Evolutionary conservation across 2,329 filamentous ascomycete genomes (phyloP).

Genomic region (Colletotrichum melonis): DNA sequence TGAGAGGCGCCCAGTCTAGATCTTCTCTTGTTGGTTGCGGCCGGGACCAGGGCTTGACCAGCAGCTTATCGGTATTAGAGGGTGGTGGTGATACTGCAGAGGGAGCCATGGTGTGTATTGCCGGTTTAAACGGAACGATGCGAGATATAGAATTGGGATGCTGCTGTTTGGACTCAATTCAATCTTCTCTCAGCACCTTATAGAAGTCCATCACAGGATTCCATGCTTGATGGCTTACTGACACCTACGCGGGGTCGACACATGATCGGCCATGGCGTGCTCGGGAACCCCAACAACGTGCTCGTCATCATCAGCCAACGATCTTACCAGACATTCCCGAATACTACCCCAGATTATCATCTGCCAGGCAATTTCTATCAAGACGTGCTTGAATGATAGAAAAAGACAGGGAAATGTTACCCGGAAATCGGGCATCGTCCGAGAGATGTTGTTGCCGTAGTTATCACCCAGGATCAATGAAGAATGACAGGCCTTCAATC

Average conservation of each 20-base stretch:
- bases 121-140: not conserved
- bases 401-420: not conserved
- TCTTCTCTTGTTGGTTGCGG: not conserved
- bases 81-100: not conserved
- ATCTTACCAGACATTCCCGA: not conserved
- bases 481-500: not conserved
- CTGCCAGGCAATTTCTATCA: not conserved
- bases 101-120: not conserved
- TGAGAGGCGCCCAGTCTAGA: not conserved
- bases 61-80: not conserved
- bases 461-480: not conserved
- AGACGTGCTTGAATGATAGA: not conserved
- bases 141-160: rapidly evolving
- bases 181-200: not conserved
- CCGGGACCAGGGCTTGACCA: not conserved
- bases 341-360: not conserved
- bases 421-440: not conserved
- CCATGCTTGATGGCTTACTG: not conserved
- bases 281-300: not conserved
- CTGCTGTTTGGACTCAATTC: not conserved
- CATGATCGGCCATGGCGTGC: not conserved
- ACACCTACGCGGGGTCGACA: not conserved
- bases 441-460: not conserved
- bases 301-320: not conserved
- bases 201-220: not conserved